Evolutionary conservation across 179 eudicot species (phyloP), one percentile per base, ranked within the genome.

Genomic region (Spergularia azorica): DNA sequence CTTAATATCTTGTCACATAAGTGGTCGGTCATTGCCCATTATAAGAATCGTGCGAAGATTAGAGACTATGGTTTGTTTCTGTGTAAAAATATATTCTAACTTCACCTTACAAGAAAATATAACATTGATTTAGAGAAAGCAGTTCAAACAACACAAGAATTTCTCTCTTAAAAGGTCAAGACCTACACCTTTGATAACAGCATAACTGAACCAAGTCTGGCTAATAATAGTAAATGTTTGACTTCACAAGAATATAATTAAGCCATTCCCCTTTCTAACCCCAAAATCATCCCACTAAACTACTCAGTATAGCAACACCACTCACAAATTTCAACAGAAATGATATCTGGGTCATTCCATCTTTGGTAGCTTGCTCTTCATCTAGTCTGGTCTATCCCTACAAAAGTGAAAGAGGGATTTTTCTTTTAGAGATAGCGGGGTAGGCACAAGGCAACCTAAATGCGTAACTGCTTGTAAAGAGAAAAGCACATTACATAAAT

Each of bases 311-410:
- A 76, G 51, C 73, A 76, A 65, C 69, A 77, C 63, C 74, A 83
- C 80, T 73, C 59, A 73, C 48, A 79, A 58, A 32, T 50, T 67
- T 52, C 72, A 63, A 77, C 60, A 70, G 65, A 80, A 76, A 63
- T 55, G 72, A 73, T n/a, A 26, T 79, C 72, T 46, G 64, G 72
- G 72, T 78, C 70, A 73, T 77, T 81, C 82, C 82, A 72, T 80
- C 82, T 82, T 64, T 67, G 82, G 55, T 77, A 77, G 81, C 86
- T 81, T 43, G 83, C 77, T 74, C 87, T 80, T 89, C 92, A 90
- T 87, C 86, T 84, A 89, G 89, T 86, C 83, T 77, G 79, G 54
- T 86, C 86, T 81, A 73, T 79, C 85, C 95, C 90, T 88, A 87
- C 90, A 86, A 80, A 81, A 87, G 77, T 75, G 81, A 88, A 84